These are phyloP conservation scores for Leucaena leucocephala DNA, from an alignment of 306 rosid species.

Conservation along the genomic window DNA sequence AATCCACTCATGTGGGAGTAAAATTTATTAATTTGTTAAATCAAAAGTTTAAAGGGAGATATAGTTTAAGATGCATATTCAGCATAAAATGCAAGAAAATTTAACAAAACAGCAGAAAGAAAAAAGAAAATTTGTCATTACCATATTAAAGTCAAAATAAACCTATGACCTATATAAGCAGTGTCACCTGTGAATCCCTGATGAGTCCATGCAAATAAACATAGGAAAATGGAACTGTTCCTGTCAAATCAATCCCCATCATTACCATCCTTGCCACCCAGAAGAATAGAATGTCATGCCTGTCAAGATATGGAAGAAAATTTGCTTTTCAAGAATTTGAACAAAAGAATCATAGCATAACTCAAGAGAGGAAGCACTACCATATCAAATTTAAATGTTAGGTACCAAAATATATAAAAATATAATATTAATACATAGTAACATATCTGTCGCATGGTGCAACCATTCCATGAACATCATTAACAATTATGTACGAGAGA, in stretches of 20 bases:
- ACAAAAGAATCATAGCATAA: background rate
- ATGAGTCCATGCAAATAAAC: conserved; percentile 96
- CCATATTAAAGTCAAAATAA: conserved; percentile 21
- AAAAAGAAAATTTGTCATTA: conserved; percentile 21
- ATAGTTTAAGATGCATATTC: background rate
- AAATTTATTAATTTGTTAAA: background rate
- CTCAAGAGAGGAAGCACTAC: conserved; percentile 1
- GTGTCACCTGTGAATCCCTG: conserved; percentile 84
- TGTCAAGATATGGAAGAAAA: conserved; percentile 46
- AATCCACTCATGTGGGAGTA: background rate
- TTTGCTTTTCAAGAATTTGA: conserved; percentile 9
- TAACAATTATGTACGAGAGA: background rate
- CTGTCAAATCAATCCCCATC: conserved; percentile 98
- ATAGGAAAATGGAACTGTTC: conserved; percentile 81
- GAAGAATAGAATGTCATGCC: conserved; percentile 96
- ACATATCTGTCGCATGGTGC: background rate
- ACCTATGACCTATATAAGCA: conserved; percentile 9
- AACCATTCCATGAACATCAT: background rate
- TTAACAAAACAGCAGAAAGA: conserved; percentile 5
- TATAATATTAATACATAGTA: background rate
- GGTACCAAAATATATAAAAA: background rate
- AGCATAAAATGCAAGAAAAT: conserved; percentile 1
- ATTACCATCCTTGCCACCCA: conserved; percentile 99
- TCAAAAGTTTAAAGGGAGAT: background rate
- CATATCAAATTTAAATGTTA: conserved; percentile 7